A percentile compares a stretch with the other conserved stretches of the same genome.
Conservation (phyloP, 495 filamentous ascomycete species). For the Filosporella fistucella region DNA sequence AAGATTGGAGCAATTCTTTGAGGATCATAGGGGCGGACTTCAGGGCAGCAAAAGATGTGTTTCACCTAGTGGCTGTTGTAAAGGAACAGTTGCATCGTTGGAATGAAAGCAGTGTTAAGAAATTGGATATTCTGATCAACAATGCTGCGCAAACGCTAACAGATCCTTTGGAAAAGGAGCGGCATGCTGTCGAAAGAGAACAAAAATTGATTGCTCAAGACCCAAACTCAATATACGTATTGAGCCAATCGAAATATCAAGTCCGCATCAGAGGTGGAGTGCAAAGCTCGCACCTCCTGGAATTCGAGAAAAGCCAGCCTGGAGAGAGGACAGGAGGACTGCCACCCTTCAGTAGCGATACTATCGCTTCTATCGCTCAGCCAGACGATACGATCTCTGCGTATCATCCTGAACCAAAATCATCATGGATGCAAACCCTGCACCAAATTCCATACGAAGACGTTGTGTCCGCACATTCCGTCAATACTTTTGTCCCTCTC, state of each 20-base stretch:
- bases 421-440: constrained; percentile 41
- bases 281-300: neutral
- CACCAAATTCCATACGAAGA: constrained; percentile 45
- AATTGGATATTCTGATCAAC: constrained; percentile 40
- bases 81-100: constrained; percentile 27
- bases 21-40: constrained; percentile 43
- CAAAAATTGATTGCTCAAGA: neutral
- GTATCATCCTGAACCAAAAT: constrained; percentile 1
- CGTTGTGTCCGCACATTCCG: constrained; percentile 38
- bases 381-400: neutral
- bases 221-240: neutral
- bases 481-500: constrained; percentile 43
- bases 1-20: constrained; percentile 29
- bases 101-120: constrained; percentile 10
- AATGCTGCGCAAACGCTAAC: constrained; percentile 47
- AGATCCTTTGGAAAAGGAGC: constrained; percentile 36
- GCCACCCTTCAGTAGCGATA: neutral
- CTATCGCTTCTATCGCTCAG: neutral
- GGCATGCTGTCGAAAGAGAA: constrained; percentile 29
- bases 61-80: constrained; percentile 30
- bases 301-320: neutral
- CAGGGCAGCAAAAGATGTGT: constrained; percentile 38
- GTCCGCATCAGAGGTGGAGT: constrained; percentile 20
- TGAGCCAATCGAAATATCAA: constrained; percentile 6
- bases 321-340: neutral